These are phyloP conservation scores for Verticillium dahliae DNA, from an alignment of 2,329 filamentous ascomycete genomes.

Conservation along the genomic window DNA sequence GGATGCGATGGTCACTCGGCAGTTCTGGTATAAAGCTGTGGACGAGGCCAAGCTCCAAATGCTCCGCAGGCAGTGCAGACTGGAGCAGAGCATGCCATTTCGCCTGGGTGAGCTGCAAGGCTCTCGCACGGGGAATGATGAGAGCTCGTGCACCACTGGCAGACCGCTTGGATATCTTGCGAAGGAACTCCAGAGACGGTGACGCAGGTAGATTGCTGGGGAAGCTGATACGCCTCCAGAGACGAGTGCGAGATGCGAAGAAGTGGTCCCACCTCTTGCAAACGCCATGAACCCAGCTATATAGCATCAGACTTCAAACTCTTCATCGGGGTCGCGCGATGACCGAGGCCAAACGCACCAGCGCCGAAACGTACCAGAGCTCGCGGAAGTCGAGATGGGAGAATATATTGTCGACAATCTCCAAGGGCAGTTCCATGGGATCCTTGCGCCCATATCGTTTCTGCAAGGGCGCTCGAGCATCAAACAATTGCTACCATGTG, in stretches of 20 bases:
- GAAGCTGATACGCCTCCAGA: slow-evolving; percentile 10
- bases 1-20: slow-evolving; percentile 8
- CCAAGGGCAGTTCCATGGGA: slow-evolving; percentile 26
- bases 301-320: neutral
- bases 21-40: slow-evolving; percentile 1
- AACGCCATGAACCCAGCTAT: slow-evolving; percentile 7
- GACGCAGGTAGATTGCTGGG: neutral
- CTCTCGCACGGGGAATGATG: slow-evolving; percentile 5
- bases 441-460: slow-evolving; percentile 24
- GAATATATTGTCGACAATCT: slow-evolving; percentile 29
- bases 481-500: slow-evolving; percentile 22
- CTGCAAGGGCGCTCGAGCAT: slow-evolving; percentile 26
- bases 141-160: slow-evolving; percentile 7
- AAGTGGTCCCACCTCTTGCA: slow-evolving; percentile 10
- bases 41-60: slow-evolving; percentile 4
- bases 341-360: too few relatives aligned
- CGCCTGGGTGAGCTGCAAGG: slow-evolving; percentile 8
- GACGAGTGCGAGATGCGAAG: slow-evolving; percentile 8
- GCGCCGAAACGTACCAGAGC: slow-evolving; percentile 4
- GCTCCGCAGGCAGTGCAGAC: slow-evolving; percentile 6
- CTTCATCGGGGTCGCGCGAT: too few relatives aligned
- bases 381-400: slow-evolving; percentile 22
- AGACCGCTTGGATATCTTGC: slow-evolving; percentile 6
- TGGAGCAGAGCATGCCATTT: slow-evolving; percentile 6
- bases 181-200: slow-evolving; percentile 2